Evolutionary conservation across 2,329 filamentous ascomycete genomes (phyloP).

Genomic region (Fusarium sp.): DNA sequence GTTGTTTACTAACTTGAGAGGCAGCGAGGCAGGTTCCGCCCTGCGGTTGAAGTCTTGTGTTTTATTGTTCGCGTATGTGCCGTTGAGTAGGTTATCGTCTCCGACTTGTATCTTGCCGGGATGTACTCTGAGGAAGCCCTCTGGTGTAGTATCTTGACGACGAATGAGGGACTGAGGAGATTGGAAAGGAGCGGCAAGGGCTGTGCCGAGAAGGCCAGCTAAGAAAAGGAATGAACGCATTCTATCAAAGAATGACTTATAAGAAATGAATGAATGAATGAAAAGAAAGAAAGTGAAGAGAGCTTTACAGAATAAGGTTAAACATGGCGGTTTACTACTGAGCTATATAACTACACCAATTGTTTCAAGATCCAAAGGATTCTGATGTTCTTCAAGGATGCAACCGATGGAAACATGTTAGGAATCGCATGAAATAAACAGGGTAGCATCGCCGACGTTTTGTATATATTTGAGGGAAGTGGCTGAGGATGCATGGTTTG

Average conservation of each 20-base stretch:
- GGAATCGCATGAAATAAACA: slow-evolving; percentile 17
- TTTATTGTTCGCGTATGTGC: slow-evolving; percentile 45
- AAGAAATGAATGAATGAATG: slow-evolving; percentile 11
- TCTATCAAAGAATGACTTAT: slow-evolving; percentile 25
- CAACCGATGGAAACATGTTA: background rate
- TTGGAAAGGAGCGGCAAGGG: slow-evolving; percentile 31
- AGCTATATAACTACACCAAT: slow-evolving; percentile 21
- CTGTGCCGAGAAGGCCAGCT: slow-evolving; percentile 32
- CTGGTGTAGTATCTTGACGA: slow-evolving; percentile 18
- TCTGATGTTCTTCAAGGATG: background rate
- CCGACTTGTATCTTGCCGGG: slow-evolving; percentile 53
- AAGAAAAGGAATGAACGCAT: slow-evolving; percentile 43
- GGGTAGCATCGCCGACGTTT: slow-evolving; percentile 16
- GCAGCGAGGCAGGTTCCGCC: slow-evolving; percentile 33
- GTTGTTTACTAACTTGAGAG: slow-evolving; percentile 57
- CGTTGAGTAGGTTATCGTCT: slow-evolving; percentile 54
- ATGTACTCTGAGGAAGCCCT: slow-evolving; percentile 48
- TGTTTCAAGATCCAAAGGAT: background rate
- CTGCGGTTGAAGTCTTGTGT: slow-evolving; percentile 2
- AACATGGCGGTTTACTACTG: background rate
- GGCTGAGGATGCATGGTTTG: slow-evolving; percentile 21
- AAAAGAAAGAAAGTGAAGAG: background rate
- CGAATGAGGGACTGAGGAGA: slow-evolving; percentile 2
- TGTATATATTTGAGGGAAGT: slow-evolving; percentile 34
- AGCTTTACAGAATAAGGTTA: background rate